Percentiles rank a stretch among this genome's conserved stretches.
Evolutionary conservation across 352 stramenopile genomes (phyloP).

Genomic region (Pythium coloratum): DNA sequence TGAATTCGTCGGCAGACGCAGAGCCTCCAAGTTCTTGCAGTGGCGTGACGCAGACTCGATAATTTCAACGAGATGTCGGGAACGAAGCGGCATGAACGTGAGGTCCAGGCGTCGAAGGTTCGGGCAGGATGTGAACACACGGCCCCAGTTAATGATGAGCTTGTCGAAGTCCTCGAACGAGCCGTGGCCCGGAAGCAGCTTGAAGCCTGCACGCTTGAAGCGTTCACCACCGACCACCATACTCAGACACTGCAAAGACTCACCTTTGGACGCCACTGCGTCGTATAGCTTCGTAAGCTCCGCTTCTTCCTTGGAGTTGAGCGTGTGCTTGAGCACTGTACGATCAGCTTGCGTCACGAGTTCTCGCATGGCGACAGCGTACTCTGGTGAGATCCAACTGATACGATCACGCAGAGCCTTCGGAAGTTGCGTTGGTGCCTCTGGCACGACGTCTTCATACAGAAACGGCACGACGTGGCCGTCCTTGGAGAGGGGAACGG

Average conservation of each 20-base stretch:
- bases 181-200: neutral
- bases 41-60: slow-evolving; percentile 33
- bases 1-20: slow-evolving; percentile 35
- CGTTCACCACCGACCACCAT: neutral
- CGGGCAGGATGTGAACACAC: slow-evolving; percentile 34
- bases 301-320: neutral
- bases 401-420: neutral
- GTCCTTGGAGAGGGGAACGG: neutral
- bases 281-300: neutral
- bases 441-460: neutral
- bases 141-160: slow-evolving; percentile 36
- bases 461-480: neutral
- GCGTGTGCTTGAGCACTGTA: neutral
- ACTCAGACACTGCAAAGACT: neutral
- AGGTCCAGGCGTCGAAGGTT: slow-evolving; percentile 48
- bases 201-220: neutral
- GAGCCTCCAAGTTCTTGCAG: slow-evolving; percentile 36
- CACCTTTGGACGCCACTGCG: neutral
- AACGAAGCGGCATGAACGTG: slow-evolving; percentile 37
- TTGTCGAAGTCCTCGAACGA: neutral
- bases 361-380: neutral
- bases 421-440: neutral
- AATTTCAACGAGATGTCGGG: slow-evolving; percentile 40
- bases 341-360: neutral
- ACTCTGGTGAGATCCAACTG: neutral